Evolutionary conservation across 345 rosid species (phyloP).

Genomic region (Luvunga scandens): DNA sequence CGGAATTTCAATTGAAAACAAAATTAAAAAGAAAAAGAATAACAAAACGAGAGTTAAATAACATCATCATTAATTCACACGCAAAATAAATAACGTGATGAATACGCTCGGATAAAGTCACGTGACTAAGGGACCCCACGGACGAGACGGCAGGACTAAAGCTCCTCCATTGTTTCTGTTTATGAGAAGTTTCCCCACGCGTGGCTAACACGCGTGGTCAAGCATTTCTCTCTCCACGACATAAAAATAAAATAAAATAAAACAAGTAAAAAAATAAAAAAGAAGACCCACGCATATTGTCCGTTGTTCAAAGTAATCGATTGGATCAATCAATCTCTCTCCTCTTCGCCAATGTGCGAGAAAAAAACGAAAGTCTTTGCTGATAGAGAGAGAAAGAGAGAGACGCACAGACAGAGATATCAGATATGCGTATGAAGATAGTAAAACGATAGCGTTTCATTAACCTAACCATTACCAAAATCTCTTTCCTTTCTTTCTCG

Average conservation of each 20-base stretch:
- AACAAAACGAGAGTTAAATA: background rate
- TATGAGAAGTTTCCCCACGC: conserved; percentile 2
- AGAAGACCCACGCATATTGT: conserved; percentile 5
- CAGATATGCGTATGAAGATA: background rate
- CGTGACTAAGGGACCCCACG: background rate
- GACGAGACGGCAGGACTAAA: background rate
- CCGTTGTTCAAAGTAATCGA: conserved; percentile 18
- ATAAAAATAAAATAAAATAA: background rate
- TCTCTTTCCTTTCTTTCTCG: background rate
- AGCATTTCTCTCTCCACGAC: background rate
- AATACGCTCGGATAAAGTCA: conserved; percentile 10
- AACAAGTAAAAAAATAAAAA: background rate
- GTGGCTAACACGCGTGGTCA: conserved; percentile 11
- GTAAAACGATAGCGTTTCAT: conserved; percentile 5
- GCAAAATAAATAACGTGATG: conserved; percentile 10
- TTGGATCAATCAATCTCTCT: background rate
- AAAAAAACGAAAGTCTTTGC: background rate
- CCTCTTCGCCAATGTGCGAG: background rate
- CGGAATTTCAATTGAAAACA: no score
- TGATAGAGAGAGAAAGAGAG: conserved; percentile 1
- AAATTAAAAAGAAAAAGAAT: background rate
- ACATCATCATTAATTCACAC: background rate
- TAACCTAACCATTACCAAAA: conserved; percentile 13
- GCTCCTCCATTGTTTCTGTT: background rate
- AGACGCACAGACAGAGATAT: background rate